A percentile compares a stretch with the other conserved stretches of the same genome.
phyloP scores from a whole-genome alignment of 2,329 filamentous ascomycete species.

The Paradendryphiella salina region DNA sequence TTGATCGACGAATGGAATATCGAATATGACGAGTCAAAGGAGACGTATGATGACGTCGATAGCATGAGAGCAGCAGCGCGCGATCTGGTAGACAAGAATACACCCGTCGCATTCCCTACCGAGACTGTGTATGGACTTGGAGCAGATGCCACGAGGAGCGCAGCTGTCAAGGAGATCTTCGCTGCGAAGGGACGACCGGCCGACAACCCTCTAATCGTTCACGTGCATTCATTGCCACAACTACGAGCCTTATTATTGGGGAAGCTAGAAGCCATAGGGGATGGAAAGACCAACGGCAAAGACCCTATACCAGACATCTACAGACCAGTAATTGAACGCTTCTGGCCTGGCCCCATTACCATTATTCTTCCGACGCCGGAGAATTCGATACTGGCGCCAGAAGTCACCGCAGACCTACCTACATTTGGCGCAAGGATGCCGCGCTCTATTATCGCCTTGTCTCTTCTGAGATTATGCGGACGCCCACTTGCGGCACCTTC shows the following conservation, averaged over 20 bases:
- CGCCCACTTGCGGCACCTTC: constrained; percentile 87
- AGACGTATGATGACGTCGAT: constrained; percentile 54
- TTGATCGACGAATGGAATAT: constrained; percentile 46
- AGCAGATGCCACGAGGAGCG: constrained; percentile 88
- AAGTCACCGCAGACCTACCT: constrained; percentile 81
- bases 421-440: constrained; percentile 94
- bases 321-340: constrained; percentile 72
- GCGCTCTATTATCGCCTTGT: constrained; percentile 77
- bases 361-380: constrained; percentile 79
- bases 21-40: constrained; percentile 28
- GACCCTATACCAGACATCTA: constrained; percentile 74
- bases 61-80: constrained; percentile 67
- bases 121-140: constrained; percentile 97
- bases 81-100: constrained; percentile 65
- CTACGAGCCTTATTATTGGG: constrained; percentile 63
- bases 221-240: constrained; percentile 81
- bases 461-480: constrained; percentile 78
- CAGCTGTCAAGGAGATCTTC: constrained; percentile 88
- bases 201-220: constrained; percentile 94
- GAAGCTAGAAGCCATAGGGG: constrained; percentile 16
- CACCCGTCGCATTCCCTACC: constrained; percentile 91
- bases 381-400: constrained; percentile 74
- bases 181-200: constrained; percentile 84
- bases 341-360: constrained; percentile 95
- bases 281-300: constrained; percentile 1